Evolutionary conservation across 2,329 filamentous ascomycete genomes (phyloP), one percentile per base, ranked within the genome.

Genomic region (Arthroderma sp.): DNA sequence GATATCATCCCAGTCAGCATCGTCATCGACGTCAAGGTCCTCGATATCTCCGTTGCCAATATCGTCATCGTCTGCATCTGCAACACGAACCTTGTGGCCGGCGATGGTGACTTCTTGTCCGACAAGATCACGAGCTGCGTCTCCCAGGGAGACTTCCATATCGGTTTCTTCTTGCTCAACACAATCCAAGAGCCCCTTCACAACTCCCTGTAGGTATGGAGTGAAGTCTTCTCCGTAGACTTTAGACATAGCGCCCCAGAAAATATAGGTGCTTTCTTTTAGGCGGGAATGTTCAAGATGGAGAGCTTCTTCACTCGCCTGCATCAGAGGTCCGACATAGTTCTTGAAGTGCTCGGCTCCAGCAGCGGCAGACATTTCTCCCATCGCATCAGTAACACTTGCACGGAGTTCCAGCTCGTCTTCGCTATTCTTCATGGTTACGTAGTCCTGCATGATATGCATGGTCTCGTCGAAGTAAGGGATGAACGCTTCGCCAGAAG

Each of bases 391-490:
- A 54, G 85, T 87, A 34, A 93, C 86, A 46, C 86, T 84, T 54
- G 85, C 87, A 54, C 91, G 81, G 31, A 96, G 77, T 52, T 94
- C 82, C 44, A 96, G 78, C 60, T 94, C 86, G 42, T 94, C 87
- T 53, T 94, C 84, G 48, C 77, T 84, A 43, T 88, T 85, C 71
- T 94, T 94, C 64, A 93, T 81, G 44, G 77, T 74, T 52, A 91
- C 83, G 56, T 85, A 95, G 44, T 78, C 76, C 44, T 85, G 86
- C 46, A 96, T 78, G n/a, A 83, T 79, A 50, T 83, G 75, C 86
- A 98, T 95, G 29, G 85, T 88, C 51, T 83, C 75, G 56, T 86
- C 78, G 61, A 96, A 94, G 73, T 84, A 96, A n/a, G 88, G 85
- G 55, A 83, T 69, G 72, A 96, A 98, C 9, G 77, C 78, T 50